phyloP scores from a whole-genome alignment of 495 filamentous ascomycete genomes.

The Penicillium psychrofluorescens region DNA sequence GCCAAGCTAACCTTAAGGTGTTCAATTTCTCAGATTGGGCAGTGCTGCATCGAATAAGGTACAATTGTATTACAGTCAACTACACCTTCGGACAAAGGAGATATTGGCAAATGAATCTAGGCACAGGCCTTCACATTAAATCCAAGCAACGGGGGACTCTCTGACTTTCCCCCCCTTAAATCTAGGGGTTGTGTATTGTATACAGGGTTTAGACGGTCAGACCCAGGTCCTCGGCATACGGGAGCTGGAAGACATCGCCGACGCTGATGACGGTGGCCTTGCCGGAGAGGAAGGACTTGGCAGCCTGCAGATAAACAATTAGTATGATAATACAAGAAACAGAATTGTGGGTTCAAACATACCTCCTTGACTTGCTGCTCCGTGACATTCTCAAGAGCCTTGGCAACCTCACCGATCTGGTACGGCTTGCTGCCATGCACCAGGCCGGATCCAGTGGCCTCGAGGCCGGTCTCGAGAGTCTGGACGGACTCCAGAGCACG shows the following conservation, averaged over 20 bases:
- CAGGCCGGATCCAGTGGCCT: conserved; percentile 68
- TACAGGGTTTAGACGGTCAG: conserved; percentile 72
- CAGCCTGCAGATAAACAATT: conserved; percentile 50
- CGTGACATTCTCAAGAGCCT: conserved; percentile 72
- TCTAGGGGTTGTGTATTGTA: conserved; percentile 36
- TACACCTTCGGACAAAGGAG: conserved; percentile 34
- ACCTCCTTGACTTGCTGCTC: conserved; percentile 82
- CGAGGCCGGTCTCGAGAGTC: conserved; percentile 57
- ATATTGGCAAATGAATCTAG: conserved; percentile 36
- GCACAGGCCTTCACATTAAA: conserved; percentile 30
- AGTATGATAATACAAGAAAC: not conserved
- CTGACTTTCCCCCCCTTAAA: conserved; percentile 26
- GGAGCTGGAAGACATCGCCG: conserved; percentile 76
- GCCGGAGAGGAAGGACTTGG: conserved; percentile 74
- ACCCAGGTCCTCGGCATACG: conserved; percentile 88
- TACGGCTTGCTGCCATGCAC: conserved; percentile 76
- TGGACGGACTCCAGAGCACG: conserved; percentile 79
- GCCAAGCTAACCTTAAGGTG: too few species aligned
- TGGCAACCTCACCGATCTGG: conserved; percentile 74
- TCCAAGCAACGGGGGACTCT: conserved; percentile 22
- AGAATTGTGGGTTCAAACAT: conserved; percentile 32
- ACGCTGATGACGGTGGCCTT: conserved; percentile 80
- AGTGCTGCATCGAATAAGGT: conserved; percentile 22
- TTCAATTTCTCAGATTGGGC: too few species aligned
- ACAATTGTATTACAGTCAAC: conserved; percentile 47